Evolutionary conservation across 2,329 filamentous ascomycete species (phyloP).

Genomic region (Microcyclosporella mali): DNA sequence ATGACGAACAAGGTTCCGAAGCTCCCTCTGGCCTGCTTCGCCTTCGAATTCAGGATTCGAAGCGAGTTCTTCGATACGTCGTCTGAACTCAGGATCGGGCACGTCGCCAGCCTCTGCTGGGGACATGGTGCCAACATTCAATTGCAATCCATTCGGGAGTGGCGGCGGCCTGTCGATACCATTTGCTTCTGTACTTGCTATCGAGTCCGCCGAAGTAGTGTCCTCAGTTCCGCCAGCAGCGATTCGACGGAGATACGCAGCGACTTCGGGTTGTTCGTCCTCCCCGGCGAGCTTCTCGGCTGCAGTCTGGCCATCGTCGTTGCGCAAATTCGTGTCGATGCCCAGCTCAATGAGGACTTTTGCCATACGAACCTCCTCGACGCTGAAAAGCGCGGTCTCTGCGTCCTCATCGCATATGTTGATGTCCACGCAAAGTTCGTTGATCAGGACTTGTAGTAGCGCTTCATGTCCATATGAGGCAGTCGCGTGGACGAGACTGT

Average conservation of each 20-base stretch:
- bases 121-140: conserved; percentile 69
- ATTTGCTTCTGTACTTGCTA: conserved; percentile 16
- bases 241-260: conserved; percentile 57
- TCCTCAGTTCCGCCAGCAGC: conserved; percentile 16
- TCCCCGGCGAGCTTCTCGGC: conserved; percentile 73
- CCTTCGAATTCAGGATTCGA: conserved; percentile 76
- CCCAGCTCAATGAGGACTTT: conserved; percentile 72
- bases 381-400: conserved; percentile 92
- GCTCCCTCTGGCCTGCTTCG: conserved; percentile 69
- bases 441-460: conserved; percentile 68
- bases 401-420: conserved; percentile 84
- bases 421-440: conserved; percentile 69
- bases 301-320: conserved; percentile 72
- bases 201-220: conserved; percentile 14
- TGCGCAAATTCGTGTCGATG: conserved; percentile 58
- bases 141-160: conserved; percentile 67
- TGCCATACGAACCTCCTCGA: conserved; percentile 73
- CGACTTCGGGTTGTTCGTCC: conserved; percentile 69
- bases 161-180: conserved; percentile 48
- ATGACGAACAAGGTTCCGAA: conserved; percentile 76
- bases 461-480: conserved; percentile 84
- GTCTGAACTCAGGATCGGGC: conserved; percentile 74
- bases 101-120: conserved; percentile 52
- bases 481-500: conserved; percentile 88
- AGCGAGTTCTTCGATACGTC: conserved; percentile 83